Percentiles rank a stretch among this genome's conserved stretches.
These are phyloP conservation scores for Populus ilicifolia DNA, from an alignment of 345 rosid species.

Conservation along the genomic window DNA sequence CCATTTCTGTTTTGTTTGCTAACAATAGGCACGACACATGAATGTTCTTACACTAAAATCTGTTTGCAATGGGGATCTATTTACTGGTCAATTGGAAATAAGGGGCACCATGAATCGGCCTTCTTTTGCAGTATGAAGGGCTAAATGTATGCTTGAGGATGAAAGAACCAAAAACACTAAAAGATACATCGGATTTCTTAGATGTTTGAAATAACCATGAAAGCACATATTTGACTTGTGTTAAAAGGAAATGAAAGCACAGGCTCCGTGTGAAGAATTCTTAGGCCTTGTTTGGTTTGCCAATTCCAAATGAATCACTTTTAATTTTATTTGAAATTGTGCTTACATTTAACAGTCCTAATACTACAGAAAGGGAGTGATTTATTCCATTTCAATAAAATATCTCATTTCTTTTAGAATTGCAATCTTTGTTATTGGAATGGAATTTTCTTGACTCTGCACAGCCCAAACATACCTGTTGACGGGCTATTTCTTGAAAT, in stretches of 20 bases:
- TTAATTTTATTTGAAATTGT: neutral
- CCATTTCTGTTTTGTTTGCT: neutral
- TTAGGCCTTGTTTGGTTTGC: neutral
- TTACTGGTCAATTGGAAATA: neutral
- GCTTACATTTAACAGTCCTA: neutral
- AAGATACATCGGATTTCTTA: neutral
- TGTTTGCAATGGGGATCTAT: neutral
- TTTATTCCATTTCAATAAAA: neutral
- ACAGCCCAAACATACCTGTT: neutral
- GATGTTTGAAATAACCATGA: neutral
- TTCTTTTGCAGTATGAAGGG: neutral
- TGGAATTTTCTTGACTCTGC: neutral
- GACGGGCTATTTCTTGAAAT: neutral
- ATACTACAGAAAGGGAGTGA: neutral
- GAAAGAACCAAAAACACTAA: neutral
- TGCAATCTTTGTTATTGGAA: neutral
- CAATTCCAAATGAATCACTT: neutral
- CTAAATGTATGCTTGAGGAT: neutral
- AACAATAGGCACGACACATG: neutral
- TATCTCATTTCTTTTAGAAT: neutral
- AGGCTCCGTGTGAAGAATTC: neutral
- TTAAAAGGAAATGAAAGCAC: neutral
- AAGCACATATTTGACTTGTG: neutral
- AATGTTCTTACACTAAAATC: neutral
- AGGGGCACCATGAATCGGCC: neutral